These are phyloP conservation scores for Aquilaria agallochum DNA, from an alignment of 441 rosid species.

Conservation along the genomic window DNA sequence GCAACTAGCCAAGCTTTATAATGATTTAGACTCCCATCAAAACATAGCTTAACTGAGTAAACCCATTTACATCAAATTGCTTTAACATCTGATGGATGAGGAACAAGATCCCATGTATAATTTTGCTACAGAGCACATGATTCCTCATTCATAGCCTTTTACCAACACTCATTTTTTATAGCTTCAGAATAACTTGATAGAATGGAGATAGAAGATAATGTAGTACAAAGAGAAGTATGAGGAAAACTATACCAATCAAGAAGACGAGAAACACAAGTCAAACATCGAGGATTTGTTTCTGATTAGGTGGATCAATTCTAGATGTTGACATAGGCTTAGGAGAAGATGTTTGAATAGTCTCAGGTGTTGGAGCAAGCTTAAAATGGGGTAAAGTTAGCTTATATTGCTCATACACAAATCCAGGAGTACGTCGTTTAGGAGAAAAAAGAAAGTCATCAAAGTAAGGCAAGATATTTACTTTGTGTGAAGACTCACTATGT, in stretches of 20 bases:
- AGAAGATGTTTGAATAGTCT: neutral
- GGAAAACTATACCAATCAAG: neutral
- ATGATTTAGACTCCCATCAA: neutral
- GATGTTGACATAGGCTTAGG: neutral
- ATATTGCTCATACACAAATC: too few relatives aligned
- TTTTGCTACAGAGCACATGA: neutral
- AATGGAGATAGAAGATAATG: neutral
- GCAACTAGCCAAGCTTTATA: too few relatives aligned
- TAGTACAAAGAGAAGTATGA: neutral
- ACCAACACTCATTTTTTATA: neutral
- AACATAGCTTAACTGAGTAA: neutral
- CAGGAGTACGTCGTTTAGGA: too few relatives aligned
- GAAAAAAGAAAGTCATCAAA: too few relatives aligned
- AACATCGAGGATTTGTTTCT: neutral
- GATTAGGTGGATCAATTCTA: neutral
- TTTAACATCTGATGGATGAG: neutral
- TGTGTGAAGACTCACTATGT: too few relatives aligned
- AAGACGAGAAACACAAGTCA: neutral
- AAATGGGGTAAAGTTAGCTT: too few relatives aligned
- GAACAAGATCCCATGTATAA: neutral
- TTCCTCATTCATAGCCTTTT: neutral
- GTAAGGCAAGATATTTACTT: too few relatives aligned
- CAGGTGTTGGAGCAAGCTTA: neutral
- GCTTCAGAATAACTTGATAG: neutral
- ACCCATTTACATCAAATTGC: constrained; percentile 3